phyloP scores from a whole-genome alignment of 2,329 filamentous ascomycete genomes.

The Penicillium freii region DNA sequence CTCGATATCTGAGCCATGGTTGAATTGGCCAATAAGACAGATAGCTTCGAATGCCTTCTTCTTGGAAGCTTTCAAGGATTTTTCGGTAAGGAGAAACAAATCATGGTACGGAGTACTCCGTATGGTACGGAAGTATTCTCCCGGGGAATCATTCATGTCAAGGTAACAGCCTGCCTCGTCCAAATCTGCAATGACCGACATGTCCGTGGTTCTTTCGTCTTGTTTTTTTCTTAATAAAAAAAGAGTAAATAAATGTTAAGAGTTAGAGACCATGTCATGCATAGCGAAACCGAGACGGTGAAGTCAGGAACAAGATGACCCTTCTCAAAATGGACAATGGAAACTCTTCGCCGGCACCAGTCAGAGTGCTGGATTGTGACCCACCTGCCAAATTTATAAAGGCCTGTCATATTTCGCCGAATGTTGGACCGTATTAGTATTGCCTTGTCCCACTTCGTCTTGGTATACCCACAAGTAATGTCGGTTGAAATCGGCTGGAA shows the following conservation, averaged over 20 bases:
- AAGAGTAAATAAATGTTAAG: neutral
- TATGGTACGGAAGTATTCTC: conserved; percentile 12
- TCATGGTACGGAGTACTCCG: neutral
- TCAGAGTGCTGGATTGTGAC: neutral
- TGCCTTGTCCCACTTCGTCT: neutral
- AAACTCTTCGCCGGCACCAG: conserved; percentile 10
- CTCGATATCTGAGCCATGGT: conserved; percentile 7
- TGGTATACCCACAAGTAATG: neutral
- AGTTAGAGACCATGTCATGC: neutral
- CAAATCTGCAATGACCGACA: neutral
- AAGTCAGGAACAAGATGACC: neutral
- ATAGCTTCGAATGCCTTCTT: neutral
- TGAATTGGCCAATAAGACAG: neutral
- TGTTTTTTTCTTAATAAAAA: neutral
- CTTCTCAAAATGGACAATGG: neutral
- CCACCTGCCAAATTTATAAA: conserved; percentile 1
- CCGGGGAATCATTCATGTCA: neutral
- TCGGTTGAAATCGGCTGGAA: neutral
- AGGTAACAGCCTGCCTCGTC: neutral
- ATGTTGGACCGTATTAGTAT: neutral
- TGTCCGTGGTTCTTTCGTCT: neutral
- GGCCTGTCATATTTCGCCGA: too few species aligned
- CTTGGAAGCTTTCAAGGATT: neutral
- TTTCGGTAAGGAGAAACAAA: neutral
- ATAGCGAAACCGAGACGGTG: neutral